These are phyloP conservation scores for Phtheirospermum japonicum DNA, from an alignment of 257 asterid genomes.

Conservation along the genomic window DNA sequence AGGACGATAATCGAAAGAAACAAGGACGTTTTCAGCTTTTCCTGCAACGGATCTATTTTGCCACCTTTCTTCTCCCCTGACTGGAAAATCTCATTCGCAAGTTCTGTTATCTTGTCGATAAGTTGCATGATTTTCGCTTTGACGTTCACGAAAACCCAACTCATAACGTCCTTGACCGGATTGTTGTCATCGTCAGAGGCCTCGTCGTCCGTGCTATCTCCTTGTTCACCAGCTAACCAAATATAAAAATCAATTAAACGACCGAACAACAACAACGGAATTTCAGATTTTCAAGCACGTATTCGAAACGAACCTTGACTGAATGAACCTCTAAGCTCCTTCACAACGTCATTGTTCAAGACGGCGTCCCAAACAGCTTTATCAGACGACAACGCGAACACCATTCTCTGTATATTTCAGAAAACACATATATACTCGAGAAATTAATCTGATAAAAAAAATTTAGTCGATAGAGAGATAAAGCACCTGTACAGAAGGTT, in stretches of 20 bases:
- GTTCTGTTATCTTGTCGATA: constrained; percentile 35
- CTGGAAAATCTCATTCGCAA: constrained; percentile 36
- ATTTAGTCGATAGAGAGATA: background rate
- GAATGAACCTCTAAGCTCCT: constrained; percentile 51
- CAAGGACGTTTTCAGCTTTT: constrained; percentile 46
- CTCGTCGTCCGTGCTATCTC: background rate
- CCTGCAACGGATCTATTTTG: constrained; percentile 32
- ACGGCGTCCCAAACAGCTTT: constrained; percentile 74
- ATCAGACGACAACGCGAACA: constrained; percentile 62
- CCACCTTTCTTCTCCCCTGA: constrained; percentile 28
- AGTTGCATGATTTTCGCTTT: constrained; percentile 47
- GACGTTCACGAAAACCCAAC: constrained; percentile 37
- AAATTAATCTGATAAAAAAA: background rate
- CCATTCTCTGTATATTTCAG: constrained; percentile 42
- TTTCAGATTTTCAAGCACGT: background rate
- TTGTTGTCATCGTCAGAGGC: constrained; percentile 26
- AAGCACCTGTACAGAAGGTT: constrained; percentile 62
- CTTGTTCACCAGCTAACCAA: constrained; percentile 32
- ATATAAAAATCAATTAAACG: background rate
- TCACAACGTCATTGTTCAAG: constrained; percentile 56
- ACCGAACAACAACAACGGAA: too few relatives aligned
- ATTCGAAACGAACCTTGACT: constrained; percentile 46
- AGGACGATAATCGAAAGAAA: constrained; percentile 52
- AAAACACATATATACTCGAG: too few relatives aligned
- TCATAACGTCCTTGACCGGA: constrained; percentile 33